These are phyloP conservation scores for Thermomucor indicae-seudaticae DNA, from an alignment of 371 early-diverging fungal species.

Conservation along the genomic window DNA sequence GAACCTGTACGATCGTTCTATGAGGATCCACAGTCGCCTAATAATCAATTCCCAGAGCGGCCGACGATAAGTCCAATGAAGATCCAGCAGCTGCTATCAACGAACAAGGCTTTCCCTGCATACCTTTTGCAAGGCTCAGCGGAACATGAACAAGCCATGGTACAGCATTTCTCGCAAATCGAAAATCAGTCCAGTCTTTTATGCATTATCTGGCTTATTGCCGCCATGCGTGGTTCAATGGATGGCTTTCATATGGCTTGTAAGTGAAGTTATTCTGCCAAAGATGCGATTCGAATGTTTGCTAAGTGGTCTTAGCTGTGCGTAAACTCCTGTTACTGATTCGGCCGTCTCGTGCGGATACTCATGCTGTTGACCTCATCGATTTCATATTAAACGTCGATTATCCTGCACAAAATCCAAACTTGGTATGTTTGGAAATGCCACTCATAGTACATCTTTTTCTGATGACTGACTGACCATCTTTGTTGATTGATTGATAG, in stretches of 20 bases:
- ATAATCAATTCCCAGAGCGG: slow-evolving; percentile 12
- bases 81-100: slow-evolving; percentile 25
- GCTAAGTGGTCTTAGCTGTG: slow-evolving; percentile 36
- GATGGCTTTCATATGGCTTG: slow-evolving; percentile 37
- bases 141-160: slow-evolving; percentile 28
- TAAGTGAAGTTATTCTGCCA: too few species aligned
- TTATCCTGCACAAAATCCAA: slow-evolving; percentile 22
- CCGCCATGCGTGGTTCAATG: slow-evolving; percentile 24
- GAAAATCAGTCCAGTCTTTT: slow-evolving; percentile 65
- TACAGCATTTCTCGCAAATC: slow-evolving; percentile 48
- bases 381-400: slow-evolving; percentile 60
- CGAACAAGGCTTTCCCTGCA: slow-evolving; percentile 22
- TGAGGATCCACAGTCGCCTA: slow-evolving; percentile 18
- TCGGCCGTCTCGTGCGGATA: slow-evolving; percentile 66
- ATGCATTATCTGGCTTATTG: slow-evolving; percentile 66
- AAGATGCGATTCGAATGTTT: too few species aligned
- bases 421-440: slow-evolving; percentile 19
- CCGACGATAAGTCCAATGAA: slow-evolving; percentile 30
- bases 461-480: neutral
- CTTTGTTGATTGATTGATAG: slow-evolving; percentile 10
- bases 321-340: slow-evolving; percentile 65
- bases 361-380: slow-evolving; percentile 60
- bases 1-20: slow-evolving; percentile 52
- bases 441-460: neutral
- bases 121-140: slow-evolving; percentile 37